Percentiles rank a stretch among this genome's conserved stretches.
Conservation (phyloP, 2,329 filamentous ascomycete genomes). For the Plenodomus tracheiphilus region DNA sequence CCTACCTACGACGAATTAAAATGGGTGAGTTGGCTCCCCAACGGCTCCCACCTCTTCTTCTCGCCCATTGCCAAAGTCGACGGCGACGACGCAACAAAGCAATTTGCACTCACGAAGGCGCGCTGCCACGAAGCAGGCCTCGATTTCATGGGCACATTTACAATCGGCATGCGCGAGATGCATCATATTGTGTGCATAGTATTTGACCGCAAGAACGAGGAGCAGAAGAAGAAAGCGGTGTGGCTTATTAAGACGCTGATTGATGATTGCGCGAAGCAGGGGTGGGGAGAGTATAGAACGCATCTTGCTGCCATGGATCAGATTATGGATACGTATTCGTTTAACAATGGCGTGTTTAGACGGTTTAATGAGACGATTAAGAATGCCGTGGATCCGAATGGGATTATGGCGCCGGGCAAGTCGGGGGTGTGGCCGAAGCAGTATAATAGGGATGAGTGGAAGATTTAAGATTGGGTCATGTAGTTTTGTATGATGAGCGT, state of each 20-base stretch:
- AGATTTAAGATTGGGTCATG: neutral
- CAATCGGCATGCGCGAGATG: constrained; percentile 46
- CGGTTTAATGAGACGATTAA: constrained; percentile 51
- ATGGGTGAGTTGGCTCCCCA: constrained; percentile 44
- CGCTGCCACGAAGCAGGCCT: constrained; percentile 16
- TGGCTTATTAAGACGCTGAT: constrained; percentile 32
- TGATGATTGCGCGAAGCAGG: constrained; percentile 45
- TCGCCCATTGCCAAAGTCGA: constrained; percentile 50
- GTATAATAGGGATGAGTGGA: constrained; percentile 6
- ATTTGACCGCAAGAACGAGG: constrained; percentile 27
- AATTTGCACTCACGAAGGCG: constrained; percentile 35
- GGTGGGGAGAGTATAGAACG: constrained; percentile 52
- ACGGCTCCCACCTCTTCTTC: constrained; percentile 50
- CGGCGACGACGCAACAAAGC: constrained; percentile 46
- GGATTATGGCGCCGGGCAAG: constrained; percentile 29
- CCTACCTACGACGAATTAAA: constrained; percentile 42
- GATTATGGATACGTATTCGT: constrained; percentile 51
- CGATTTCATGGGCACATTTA: constrained; percentile 24
- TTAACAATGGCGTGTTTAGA: constrained; percentile 47
- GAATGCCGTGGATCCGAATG: constrained; percentile 50
- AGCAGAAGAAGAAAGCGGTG: constrained; percentile 20
- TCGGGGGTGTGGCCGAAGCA: constrained; percentile 18
- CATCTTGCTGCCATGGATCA: constrained; percentile 53
- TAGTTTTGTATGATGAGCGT: too few species aligned
- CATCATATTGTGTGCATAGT: constrained; percentile 40